Percentiles rank a stretch among this genome's conserved stretches.
phyloP scores from a whole-genome alignment of 306 rosid genomes.

The Vigna hirtella region DNA sequence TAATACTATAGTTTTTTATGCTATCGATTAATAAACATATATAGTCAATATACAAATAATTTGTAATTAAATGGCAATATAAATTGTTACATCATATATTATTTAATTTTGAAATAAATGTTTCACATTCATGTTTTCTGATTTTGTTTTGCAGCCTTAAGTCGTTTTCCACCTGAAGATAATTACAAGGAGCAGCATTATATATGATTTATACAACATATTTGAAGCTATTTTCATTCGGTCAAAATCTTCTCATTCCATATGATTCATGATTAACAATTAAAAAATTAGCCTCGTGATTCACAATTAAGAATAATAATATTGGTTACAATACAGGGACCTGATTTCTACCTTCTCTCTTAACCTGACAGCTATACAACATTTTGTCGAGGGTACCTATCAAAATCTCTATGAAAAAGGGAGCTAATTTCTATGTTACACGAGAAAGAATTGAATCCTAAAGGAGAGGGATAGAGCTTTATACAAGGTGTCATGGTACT shows the following conservation, averaged over 20 bases:
- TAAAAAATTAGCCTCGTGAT: slow-evolving; percentile 6
- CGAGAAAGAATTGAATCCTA: slow-evolving; percentile 71
- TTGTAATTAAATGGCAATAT: neutral
- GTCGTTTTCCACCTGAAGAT: neutral
- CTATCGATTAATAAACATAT: neutral
- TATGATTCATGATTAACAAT: slow-evolving; percentile 18
- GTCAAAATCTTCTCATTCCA: neutral
- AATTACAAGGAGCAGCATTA: neutral
- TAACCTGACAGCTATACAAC: slow-evolving; percentile 77
- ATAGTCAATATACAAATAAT: neutral
- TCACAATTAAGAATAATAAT: slow-evolving; percentile 5
- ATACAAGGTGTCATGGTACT: slow-evolving; percentile 69
- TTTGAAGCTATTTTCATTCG: neutral
- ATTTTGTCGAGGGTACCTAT: slow-evolving; percentile 58
- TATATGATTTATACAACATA: neutral
- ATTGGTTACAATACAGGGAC: slow-evolving; percentile 50
- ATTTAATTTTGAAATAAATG: neutral
- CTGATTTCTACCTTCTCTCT: slow-evolving; percentile 67
- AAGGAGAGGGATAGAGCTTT: slow-evolving; percentile 66
- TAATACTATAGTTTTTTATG: neutral
- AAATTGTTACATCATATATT: neutral
- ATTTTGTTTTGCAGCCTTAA: neutral
- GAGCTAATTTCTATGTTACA: slow-evolving; percentile 71
- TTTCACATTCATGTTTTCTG: neutral
- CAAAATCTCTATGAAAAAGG: slow-evolving; percentile 57